A percentile compares a stretch with the other conserved stretches of the same genome.
These are phyloP conservation scores for Nicotiana sylvestris DNA, from an alignment of 257 asterid species.

Conservation along the genomic window DNA sequence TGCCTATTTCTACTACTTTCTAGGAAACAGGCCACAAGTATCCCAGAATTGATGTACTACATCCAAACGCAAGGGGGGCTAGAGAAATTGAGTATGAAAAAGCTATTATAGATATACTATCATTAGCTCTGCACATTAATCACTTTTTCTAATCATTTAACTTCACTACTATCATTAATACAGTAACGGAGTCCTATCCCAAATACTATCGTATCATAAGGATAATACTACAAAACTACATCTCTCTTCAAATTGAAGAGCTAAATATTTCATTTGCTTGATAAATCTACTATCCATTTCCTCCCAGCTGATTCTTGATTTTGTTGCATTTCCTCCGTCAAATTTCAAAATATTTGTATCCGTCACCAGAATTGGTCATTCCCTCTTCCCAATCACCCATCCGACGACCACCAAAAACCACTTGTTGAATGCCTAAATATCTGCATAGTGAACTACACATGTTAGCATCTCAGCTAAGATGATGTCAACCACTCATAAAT, in stretches of 20 bases:
- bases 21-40: too few species aligned
- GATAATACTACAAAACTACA: background rate
- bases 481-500: background rate
- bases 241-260: background rate
- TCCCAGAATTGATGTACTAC: too few species aligned
- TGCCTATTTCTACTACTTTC: too few species aligned
- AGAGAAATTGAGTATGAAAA: background rate
- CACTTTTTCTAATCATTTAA: background rate
- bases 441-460: constrained; percentile 25
- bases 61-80: too few species aligned
- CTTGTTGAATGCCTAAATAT: constrained; percentile 90
- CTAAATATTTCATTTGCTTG: background rate
- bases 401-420: constrained; percentile 74
- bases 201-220: background rate
- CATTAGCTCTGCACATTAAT: background rate
- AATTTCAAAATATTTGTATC: constrained; percentile 84
- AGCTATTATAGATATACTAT: background rate
- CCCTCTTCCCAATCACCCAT: constrained; percentile 99
- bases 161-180: background rate
- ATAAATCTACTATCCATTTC: background rate
- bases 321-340: constrained; percentile 24
- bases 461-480: background rate
- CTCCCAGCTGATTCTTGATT: background rate
- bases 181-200: background rate
- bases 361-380: constrained; percentile 70